phyloP scores from a whole-genome alignment of 2,329 filamentous ascomycete species.

The Pseudogymnoascus sp. region DNA sequence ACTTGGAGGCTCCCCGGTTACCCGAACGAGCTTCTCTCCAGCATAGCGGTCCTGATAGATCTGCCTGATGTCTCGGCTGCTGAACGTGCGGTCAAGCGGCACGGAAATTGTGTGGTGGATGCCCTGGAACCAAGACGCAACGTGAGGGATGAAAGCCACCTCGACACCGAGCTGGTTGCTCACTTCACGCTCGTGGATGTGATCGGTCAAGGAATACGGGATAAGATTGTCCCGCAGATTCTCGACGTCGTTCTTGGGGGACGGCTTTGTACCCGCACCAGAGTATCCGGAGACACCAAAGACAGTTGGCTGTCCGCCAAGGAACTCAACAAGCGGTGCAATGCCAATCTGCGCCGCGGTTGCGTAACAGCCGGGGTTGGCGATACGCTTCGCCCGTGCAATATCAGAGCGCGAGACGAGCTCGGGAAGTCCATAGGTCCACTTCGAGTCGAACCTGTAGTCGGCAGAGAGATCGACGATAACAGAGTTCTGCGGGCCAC shows the following conservation, averaged over 20 bases:
- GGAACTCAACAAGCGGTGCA: constrained; percentile 66
- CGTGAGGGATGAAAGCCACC: constrained; percentile 86
- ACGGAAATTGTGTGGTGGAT: constrained; percentile 90
- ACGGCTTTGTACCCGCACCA: constrained; percentile 89
- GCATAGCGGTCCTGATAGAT: constrained; percentile 95
- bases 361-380: constrained; percentile 92
- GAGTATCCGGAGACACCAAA: constrained; percentile 94
- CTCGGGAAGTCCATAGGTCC: constrained; percentile 89
- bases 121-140: constrained; percentile 94
- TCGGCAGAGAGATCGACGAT: constrained; percentile 95
- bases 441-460: constrained; percentile 77
- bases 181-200: constrained; percentile 93
- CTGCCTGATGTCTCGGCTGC: constrained; percentile 82
- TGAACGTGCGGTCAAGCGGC: constrained; percentile 78
- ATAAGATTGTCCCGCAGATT: constrained; percentile 81
- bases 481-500: constrained; percentile 56
- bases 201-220: constrained; percentile 83
- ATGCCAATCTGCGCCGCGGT: constrained; percentile 89
- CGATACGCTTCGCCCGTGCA: constrained; percentile 70
- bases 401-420: constrained; percentile 70
- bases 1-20: constrained; percentile 76
- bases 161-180: constrained; percentile 64
- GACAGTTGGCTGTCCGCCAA: constrained; percentile 71
- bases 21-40: constrained; percentile 89
- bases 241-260: constrained; percentile 84